Base-by-base conservation (phyloP, 805 yeast species). In the Cyberlindnera euphorbiae region DNA sequence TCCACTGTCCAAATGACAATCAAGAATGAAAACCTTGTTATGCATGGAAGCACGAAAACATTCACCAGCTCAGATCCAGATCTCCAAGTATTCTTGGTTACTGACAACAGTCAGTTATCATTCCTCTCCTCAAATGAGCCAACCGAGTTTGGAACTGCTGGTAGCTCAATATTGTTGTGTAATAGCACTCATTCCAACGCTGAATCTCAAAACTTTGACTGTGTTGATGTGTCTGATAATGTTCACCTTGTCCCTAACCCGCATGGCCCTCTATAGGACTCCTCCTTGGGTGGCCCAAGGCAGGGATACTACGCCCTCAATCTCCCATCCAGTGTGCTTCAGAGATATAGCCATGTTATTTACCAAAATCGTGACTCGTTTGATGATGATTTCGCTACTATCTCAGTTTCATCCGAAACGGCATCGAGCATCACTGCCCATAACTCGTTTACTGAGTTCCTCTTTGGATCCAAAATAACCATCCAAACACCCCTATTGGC, bases 211-310 rank as follows among this genome's bases (percentile, higher is more conserved):
- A 40, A 40, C 6, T 38, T 43, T 17, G 35, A 59, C 28, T 82
- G 90, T 53, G 46, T 63, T 11, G 75, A 76, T 44, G 58, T 66
- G 2, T 50, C 58, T 6, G 41, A 52, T 5, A 69, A 64, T 42
- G 52, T 63, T 3, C 54, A 56, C 18, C 45, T 49, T 15, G 63
- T 79, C 5, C 93, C 90, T 3, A 60, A 72, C 23, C 75, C 89
- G 1, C 49, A 60, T 3, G 37, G 45, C 2, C 17, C 42, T 14
- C 25, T 32, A 1, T 30, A 30, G 5, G 78, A 78, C 22, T 79
- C 87, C 0, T 71, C 84, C 0, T 46, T 60, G 28, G 81, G 73
- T n/a, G 82, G 74, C 4, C 62, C 62, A 0, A 37, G 52, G 3
- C 24, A 45, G 3, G 80, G 85, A 5, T 77, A 73, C 47, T 57